A percentile compares a stretch with the other conserved stretches of the same genome.
These are phyloP conservation scores for Monsonia emarginata DNA, from an alignment of 441 rosid genomes.

Conservation along the genomic window DNA sequence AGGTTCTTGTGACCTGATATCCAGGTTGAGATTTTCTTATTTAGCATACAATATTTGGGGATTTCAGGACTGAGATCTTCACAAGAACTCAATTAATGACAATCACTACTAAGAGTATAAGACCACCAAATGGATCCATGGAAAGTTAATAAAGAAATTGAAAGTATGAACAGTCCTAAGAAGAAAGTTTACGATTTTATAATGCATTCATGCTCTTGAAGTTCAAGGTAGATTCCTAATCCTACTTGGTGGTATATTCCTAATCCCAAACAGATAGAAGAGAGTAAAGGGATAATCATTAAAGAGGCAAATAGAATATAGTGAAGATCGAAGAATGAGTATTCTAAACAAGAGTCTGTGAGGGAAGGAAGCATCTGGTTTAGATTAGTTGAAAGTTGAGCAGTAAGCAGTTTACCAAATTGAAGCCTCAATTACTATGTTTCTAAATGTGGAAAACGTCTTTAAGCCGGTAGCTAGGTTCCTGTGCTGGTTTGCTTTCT, in stretches of 20 bases:
- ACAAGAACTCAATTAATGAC: not conserved
- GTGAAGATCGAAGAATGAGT: not conserved
- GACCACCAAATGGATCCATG: not conserved
- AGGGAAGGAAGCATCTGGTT: not conserved
- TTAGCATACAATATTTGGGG: not conserved
- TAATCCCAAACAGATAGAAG: no score
- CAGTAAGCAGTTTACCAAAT: not conserved
- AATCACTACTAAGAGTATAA: not conserved
- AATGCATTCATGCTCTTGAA: not conserved
- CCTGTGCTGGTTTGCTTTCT: not conserved
- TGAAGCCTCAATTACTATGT: not conserved
- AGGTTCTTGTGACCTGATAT: not conserved
- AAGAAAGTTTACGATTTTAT: not conserved
- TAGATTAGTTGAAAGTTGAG: not conserved
- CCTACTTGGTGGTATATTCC: no score
- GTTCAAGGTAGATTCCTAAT: no score
- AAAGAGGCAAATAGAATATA: not conserved
- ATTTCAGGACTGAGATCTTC: not conserved
- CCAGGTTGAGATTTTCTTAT: not conserved
- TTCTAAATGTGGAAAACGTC: not conserved
- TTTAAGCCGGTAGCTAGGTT: not conserved
- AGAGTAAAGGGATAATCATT: no score
- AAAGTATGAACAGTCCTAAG: not conserved
- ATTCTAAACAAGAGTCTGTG: not conserved
- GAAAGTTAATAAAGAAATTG: not conserved